phyloP scores from a whole-genome alignment of 768 basidiomycete genomes.

The Suillus hirtellus region DNA sequence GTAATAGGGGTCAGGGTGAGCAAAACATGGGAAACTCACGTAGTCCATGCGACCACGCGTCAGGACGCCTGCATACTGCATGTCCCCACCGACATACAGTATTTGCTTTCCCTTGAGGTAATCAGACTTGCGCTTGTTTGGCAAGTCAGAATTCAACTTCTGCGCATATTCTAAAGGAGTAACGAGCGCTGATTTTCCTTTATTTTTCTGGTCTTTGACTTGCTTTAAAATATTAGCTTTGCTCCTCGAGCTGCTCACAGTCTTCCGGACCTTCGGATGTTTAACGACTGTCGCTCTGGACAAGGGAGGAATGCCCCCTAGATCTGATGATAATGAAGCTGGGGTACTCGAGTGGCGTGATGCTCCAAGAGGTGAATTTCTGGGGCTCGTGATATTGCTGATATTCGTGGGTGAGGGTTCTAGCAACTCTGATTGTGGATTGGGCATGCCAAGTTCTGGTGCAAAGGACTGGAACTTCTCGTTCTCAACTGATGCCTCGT shows the following conservation, averaged over 20 bases:
- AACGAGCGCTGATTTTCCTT: conserved; percentile 42
- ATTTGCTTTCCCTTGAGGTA: conserved; percentile 57
- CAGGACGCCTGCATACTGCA: conserved; percentile 46
- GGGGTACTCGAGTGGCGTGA: neutral
- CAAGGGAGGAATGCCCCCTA: conserved; percentile 1
- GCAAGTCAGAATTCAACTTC: conserved; percentile 32
- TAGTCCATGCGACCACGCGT: conserved; percentile 62
- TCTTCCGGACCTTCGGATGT: conserved; percentile 20
- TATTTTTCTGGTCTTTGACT: conserved; percentile 31
- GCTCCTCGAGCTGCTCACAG: conserved; percentile 24
- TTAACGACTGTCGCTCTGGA: neutral
- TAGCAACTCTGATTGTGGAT: neutral
- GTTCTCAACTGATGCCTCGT: neutral
- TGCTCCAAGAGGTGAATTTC: conserved; percentile 3
- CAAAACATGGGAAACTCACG: conserved; percentile 41
- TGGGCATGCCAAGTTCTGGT: neutral
- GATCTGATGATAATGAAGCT: conserved; percentile 7
- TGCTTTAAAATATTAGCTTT: conserved; percentile 9
- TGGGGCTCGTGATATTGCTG: conserved; percentile 26
- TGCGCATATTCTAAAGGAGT: conserved; percentile 57
- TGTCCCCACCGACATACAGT: conserved; percentile 61
- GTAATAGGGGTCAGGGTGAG: conserved; percentile 6
- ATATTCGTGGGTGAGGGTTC: conserved; percentile 2
- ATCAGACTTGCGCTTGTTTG: conserved; percentile 21
- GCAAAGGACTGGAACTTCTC: neutral